phyloP scores from a whole-genome alignment of 306 rosid genomes.

The Delonix regia region DNA sequence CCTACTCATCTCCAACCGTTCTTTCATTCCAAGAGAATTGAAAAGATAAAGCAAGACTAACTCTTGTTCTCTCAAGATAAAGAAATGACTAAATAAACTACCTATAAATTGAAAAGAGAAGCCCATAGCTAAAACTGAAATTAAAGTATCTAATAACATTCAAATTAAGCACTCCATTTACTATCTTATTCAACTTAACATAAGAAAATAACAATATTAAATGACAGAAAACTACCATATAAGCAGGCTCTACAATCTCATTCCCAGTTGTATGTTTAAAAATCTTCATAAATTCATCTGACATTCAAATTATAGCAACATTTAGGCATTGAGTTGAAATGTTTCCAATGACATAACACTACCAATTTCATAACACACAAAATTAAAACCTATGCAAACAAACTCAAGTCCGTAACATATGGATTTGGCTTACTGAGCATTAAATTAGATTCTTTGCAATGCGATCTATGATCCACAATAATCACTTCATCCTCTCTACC shows the following conservation, averaged over 20 bases:
- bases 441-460: constrained; percentile 83
- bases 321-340: constrained; percentile 10
- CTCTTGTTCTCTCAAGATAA: background rate
- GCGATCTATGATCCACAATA: constrained; percentile 94
- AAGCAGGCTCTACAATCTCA: constrained; percentile 88
- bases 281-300: constrained; percentile 88
- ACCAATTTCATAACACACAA: background rate
- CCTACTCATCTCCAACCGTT: background rate
- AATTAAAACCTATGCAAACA: background rate
- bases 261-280: constrained; percentile 79
- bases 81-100: background rate
- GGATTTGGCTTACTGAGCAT: constrained; percentile 72
- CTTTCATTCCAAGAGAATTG: background rate
- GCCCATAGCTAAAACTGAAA: background rate
- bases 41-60: background rate
- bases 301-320: constrained; percentile 31
- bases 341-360: constrained; percentile 24
- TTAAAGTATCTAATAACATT: constrained; percentile 14
- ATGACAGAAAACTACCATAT: constrained; percentile 63
- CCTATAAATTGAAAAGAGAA: constrained; percentile 9
- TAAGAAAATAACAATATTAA: background rate
- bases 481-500: constrained; percentile 65
- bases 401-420: background rate
- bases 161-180: constrained; percentile 15
- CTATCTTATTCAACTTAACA: background rate